Evolutionary conservation across 1,139 yeast genomes (phyloP).

Genomic region (Keqinozyma sinolaborantium): DNA sequence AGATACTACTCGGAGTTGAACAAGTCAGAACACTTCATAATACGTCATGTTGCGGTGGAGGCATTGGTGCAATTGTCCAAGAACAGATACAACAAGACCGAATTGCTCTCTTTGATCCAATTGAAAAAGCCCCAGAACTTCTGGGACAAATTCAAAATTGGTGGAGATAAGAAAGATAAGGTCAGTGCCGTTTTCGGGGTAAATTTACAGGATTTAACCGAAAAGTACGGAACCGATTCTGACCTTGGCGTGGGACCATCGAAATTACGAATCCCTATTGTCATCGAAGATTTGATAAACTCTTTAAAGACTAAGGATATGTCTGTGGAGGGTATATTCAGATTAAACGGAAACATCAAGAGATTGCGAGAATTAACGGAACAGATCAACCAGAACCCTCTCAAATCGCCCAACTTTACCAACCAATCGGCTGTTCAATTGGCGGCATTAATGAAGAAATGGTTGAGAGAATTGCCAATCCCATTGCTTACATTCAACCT

Average conservation of each 20-base stretch:
- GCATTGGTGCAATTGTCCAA: conserved; percentile 46
- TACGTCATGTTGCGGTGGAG: conserved; percentile 67
- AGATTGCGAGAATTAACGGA: conserved; percentile 73
- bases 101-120: conserved; percentile 52
- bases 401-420: conserved; percentile 66
- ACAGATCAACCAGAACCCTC: conserved; percentile 71
- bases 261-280: conserved; percentile 75
- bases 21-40: conserved; percentile 55
- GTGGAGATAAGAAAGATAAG: conserved; percentile 24
- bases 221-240: conserved; percentile 80
- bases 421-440: conserved; percentile 86
- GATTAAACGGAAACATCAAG: conserved; percentile 94
- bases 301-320: conserved; percentile 89
- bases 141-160: conserved; percentile 68
- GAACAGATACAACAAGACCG: conserved; percentile 44
- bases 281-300: conserved; percentile 80
- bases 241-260: conserved; percentile 85
- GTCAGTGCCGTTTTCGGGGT: conserved; percentile 66
- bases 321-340: conserved; percentile 95
- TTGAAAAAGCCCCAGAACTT: conserved; percentile 52
- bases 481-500: conserved; percentile 79
- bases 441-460: conserved; percentile 90
- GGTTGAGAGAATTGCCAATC: conserved; percentile 87
- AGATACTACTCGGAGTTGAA: conserved; percentile 72
- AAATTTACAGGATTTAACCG: conserved; percentile 67